Base-by-base conservation (phyloP, 1,284 basidiomycete species). In the Leccinum subfulvum region DNA sequence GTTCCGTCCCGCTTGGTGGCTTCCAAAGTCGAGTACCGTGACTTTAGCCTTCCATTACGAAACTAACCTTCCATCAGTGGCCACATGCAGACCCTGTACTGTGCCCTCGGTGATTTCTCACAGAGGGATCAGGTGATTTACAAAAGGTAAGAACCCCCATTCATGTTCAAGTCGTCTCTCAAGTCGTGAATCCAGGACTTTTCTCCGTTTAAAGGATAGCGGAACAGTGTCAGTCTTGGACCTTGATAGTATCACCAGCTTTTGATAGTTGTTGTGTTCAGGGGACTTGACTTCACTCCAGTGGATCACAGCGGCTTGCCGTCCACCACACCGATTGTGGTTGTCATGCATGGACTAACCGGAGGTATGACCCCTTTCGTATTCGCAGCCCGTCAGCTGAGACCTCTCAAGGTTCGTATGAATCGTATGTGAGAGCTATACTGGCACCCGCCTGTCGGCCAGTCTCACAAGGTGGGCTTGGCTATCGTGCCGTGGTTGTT, bases 401-500 rank as follows among this genome's bases (percentile, higher is more conserved):
- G 33, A 37, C n/a, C 41, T 47, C 47, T 37, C 61, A 65, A 92
- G 90, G 94, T 28, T 94, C 91, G 13, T 86, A 95, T 74, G 95
- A 97, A 81, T 84, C 90, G 21, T 97, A 97, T 71, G 91, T 97
- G 51, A 82, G 94, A 64, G 88, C 91, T 28, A 82, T 97, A 56
- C 77, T 97, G 7, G 82, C 84, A 55, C 88, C 86, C 63, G 88
- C 89, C 9, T 88, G 86, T 67, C 82, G 85, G 26, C 84, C 91
- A 14, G 82, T 86, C 14, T 80, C 82, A 37, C 78, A 90, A 67
- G 93, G 92, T 35, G 95, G 94, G 2, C 79, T 96, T 54, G 94
- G 94, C 6, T 95, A 92, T 75, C 83, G 95, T 65, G 95, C 86
- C 3, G 88, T 94, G 4, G 95, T 97, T 8, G 85, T 95, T 65